These are phyloP conservation scores for Cutaneotrichosporon cyanovorans DNA, from an alignment of 1,284 basidiomycete genomes.

Conservation along the genomic window DNA sequence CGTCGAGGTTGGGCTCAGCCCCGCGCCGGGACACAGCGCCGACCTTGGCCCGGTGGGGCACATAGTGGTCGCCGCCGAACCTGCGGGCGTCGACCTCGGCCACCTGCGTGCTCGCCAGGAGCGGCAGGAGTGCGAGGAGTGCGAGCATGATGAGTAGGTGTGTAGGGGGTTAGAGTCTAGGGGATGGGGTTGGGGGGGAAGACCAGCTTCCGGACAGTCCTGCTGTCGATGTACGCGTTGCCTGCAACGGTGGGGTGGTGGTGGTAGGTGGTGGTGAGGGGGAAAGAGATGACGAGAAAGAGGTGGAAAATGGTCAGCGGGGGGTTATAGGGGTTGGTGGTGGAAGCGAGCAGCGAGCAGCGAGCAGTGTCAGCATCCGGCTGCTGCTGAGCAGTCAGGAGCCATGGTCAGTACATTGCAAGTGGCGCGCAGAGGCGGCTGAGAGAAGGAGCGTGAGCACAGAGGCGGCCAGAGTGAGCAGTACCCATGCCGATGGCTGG, in stretches of 20 bases:
- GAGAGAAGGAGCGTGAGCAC: too few species aligned
- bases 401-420: too few species aligned
- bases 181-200: constrained; percentile 4
- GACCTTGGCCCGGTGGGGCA: constrained; percentile 5
- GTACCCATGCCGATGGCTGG: too few species aligned
- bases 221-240: constrained; percentile 9
- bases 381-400: too few species aligned
- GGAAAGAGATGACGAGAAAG: neutral
- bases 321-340: neutral
- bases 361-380: too few species aligned
- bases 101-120: constrained; percentile 7
- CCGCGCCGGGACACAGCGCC: neutral
- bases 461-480: too few species aligned
- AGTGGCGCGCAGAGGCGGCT: too few species aligned
- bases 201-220: constrained; percentile 15
- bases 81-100: neutral
- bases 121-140: constrained; percentile 11
- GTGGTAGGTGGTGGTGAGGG: constrained; percentile 1
- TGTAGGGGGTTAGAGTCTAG: neutral
- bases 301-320: neutral
- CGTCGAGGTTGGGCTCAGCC: neutral
- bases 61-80: constrained; percentile 16
- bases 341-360: too few species aligned
- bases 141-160: constrained; percentile 5
- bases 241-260: neutral